Evolutionary conservation across 2,329 filamentous ascomycete genomes (phyloP).

Genomic region (Podosphaera fusca): DNA sequence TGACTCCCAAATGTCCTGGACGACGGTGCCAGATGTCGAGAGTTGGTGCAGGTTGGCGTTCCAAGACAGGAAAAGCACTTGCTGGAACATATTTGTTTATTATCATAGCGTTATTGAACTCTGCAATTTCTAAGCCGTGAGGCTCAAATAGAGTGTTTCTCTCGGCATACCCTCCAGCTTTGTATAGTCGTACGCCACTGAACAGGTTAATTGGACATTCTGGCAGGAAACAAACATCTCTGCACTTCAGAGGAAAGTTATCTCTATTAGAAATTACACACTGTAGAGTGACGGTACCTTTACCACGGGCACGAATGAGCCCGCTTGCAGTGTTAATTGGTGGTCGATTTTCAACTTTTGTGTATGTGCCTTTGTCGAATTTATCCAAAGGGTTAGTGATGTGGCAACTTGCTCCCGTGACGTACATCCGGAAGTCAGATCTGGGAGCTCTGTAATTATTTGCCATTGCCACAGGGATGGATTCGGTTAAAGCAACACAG

Average conservation of each 20-base stretch:
- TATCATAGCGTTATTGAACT: background rate
- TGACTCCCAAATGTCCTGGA: no score
- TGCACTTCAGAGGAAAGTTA: background rate
- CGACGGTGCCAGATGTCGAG: no score
- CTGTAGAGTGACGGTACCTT: background rate
- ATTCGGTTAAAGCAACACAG: background rate
- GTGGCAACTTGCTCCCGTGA: background rate
- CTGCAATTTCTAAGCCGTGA: no score
- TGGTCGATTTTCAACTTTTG: background rate
- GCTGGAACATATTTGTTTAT: background rate
- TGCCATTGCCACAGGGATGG: background rate
- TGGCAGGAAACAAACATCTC: background rate
- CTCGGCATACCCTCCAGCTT: no score
- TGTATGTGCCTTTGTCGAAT: background rate
- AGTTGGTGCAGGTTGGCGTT: no score
- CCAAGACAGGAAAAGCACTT: background rate
- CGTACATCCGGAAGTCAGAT: background rate
- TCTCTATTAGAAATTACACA: background rate
- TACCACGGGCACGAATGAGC: background rate
- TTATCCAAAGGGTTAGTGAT: background rate
- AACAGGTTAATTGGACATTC: background rate
- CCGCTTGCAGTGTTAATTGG: background rate
- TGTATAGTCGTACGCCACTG: background rate
- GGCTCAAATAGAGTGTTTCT: no score
- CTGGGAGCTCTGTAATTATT: background rate